Evolutionary conservation across 768 basidiomycete genomes (phyloP), one percentile per base, ranked within the genome.

Genomic region (Russula griseocarnosa): DNA sequence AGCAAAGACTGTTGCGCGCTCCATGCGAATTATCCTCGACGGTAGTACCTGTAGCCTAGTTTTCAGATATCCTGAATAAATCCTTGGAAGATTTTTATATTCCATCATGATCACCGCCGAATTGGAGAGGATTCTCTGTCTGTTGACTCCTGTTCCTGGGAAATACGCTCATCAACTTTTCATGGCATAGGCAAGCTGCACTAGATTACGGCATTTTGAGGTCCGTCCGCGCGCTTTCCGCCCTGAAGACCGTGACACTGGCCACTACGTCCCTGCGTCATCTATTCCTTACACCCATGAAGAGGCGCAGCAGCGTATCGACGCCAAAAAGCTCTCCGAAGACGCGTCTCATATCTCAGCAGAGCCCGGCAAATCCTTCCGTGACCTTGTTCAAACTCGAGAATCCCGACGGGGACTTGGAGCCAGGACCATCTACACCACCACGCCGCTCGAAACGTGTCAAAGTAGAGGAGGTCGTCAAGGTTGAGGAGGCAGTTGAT

Each of bases 361-460:
- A 50, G 22, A 68, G 70, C 28, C 58, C 64, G 13, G 61, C 49
- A 10, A 30, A 70, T 26, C n/a, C 66, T 5, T 38, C 65, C 0
- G 69, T 69, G 1, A 70, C 66, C 2, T 49, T 71, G 10, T 69
- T 64, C 46, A 67, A 72, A 47, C 60, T 62, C 13, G 68, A 71
- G 38, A 69, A 68, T 3, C 60, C 59, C 47, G 30, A 55, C 9
- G 51, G n/a, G 26, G 58, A 67, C 8, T 49, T 57, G 30, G 69
- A 65, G 9, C 51, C 60, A 22, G 69, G 66, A 34, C 66, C 72
- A 53, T 63, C 71, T 40, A 14, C 52, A 14, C 14, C 3, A 34
- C n/a, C 3, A 28, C 66, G 70, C 40, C 71, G 66, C 28, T 69
- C 71, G 28, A 74, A 71, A 63, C 78, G 74, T 58, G 67, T 73